phyloP scores from a whole-genome alignment of 768 basidiomycete genomes.

The Cystobasidiopsis lactophilus region DNA sequence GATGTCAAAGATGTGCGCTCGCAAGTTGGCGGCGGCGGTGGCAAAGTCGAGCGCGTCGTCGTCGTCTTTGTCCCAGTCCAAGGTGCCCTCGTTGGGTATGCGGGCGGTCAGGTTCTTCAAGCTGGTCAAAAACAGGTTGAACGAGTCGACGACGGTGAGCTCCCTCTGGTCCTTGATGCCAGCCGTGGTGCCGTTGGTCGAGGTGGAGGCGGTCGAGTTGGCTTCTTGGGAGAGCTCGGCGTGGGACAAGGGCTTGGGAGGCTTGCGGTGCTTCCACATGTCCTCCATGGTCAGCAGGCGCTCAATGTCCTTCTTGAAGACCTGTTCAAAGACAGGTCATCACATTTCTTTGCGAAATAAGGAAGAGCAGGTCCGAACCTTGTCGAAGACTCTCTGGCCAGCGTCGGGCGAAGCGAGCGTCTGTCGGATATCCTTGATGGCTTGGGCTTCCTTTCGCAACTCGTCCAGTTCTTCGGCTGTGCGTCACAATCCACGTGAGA shows the following conservation, averaged over 20 bases:
- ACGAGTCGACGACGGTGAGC: slow-evolving; percentile 54
- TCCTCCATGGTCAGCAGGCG: slow-evolving; percentile 81
- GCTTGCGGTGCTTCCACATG: slow-evolving; percentile 86
- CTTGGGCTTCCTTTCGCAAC: slow-evolving; percentile 66
- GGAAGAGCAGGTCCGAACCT: slow-evolving; percentile 32
- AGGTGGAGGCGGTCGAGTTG: slow-evolving; percentile 4
- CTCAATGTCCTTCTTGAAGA: slow-evolving; percentile 66
- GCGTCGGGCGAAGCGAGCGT: slow-evolving; percentile 40
- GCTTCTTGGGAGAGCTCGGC: slow-evolving; percentile 45
- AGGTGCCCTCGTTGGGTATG: slow-evolving; percentile 33
- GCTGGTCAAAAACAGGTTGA: slow-evolving; percentile 64
- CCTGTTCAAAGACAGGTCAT: slow-evolving; percentile 31
- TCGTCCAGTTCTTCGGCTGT: slow-evolving; percentile 74
- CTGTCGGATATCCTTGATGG: slow-evolving; percentile 58
- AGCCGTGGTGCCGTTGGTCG: slow-evolving; percentile 14
- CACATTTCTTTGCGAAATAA: not conserved
- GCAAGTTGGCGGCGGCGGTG: slow-evolving; percentile 76
- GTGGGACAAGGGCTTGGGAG: slow-evolving; percentile 63
- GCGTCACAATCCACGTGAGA: not conserved
- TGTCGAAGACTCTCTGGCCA: slow-evolving; percentile 55
- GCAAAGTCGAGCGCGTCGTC: slow-evolving; percentile 94
- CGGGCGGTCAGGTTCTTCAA: slow-evolving; percentile 50
- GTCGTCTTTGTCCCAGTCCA: slow-evolving; percentile 84
- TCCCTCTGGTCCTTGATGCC: slow-evolving; percentile 58
- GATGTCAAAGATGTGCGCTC: slow-evolving; percentile 76